Evolutionary conservation across 257 asterid genomes (phyloP), one percentile per base, ranked within the genome.

Genomic region (Verbascum thapsus): DNA sequence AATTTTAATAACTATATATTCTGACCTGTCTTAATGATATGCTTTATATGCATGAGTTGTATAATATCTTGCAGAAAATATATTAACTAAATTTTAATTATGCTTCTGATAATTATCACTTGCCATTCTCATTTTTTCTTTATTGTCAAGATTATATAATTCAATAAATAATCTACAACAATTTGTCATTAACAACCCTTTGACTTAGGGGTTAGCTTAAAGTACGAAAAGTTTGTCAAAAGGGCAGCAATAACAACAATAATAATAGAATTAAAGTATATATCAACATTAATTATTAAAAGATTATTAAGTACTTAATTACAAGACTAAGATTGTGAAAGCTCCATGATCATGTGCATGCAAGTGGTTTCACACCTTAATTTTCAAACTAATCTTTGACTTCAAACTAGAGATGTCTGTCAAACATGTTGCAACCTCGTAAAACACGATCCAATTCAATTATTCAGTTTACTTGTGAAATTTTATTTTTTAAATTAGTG

Each of bases 301-400:
- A 26, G 32, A 26, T 5, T 26, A 26, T 20, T 4, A 2, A 49
- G 4, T 13, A 38, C 9, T 20, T 37, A 39, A 40, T 7, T 53
- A 43, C 30, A 39, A 69, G 69, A 32, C 64, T 57, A 61, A 53
- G 52, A 43, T 42, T 69, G 51, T 41, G 68, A 66, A 48, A n/a
- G 40, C 38, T 12, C 18, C 64, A 7, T 44, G 69, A n/a, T n/a
- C 75, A 70, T 62, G 75, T 62, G 65, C 70, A 54, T 62, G 75
- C 69, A 53, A 53, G 43, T 62, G 65, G 10, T 44, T 62, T 68
- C 44, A 58, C 16, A 38, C 53, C 37, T 58, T 57, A 30, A 67
- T 9, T 51, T 51, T 26, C 74, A 50, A 60, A 61, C 74, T 52
- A 61, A 40, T 30, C 56, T 32, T 40, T 52, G n/a, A 50, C 53